Percentiles rank a stretch among this genome's conserved stretches.
These are phyloP conservation scores for Brassica cretica DNA, from an alignment of 345 rosid genomes.

Conservation along the genomic window DNA sequence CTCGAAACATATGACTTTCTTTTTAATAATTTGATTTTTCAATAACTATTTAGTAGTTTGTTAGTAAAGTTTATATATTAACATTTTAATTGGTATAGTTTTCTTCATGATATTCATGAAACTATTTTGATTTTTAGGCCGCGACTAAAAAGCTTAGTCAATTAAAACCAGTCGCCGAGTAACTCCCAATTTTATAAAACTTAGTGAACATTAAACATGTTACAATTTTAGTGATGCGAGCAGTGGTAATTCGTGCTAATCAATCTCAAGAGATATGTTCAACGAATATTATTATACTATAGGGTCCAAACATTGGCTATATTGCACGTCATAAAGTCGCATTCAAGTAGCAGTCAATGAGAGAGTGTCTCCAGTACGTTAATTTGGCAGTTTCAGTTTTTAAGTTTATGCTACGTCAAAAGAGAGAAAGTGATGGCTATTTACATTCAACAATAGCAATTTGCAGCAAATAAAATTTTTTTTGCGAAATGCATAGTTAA, in stretches of 20 bases:
- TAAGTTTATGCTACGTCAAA: background rate
- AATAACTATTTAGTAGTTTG: background rate
- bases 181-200: too few relatives aligned
- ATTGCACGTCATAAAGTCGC: constrained; percentile 12
- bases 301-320: background rate
- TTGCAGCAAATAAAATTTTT: too few relatives aligned
- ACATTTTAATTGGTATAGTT: background rate
- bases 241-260: constrained; percentile 1
- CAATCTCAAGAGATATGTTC: constrained; percentile 3
- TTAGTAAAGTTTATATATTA: too few relatives aligned
- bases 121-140: background rate
- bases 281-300: background rate
- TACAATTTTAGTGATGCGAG: background rate
- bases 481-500: background rate
- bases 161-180: background rate
- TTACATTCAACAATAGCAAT: background rate
- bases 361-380: constrained; percentile 1
- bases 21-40: background rate
- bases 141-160: background rate
- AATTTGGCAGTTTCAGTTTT: background rate
- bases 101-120: background rate
- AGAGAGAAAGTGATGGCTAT: background rate
- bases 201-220: background rate
- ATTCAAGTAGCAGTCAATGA: background rate
- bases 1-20: background rate